phyloP scores from a whole-genome alignment of 73 alveolate genomes.

The Symbiodinium natans region DNA sequence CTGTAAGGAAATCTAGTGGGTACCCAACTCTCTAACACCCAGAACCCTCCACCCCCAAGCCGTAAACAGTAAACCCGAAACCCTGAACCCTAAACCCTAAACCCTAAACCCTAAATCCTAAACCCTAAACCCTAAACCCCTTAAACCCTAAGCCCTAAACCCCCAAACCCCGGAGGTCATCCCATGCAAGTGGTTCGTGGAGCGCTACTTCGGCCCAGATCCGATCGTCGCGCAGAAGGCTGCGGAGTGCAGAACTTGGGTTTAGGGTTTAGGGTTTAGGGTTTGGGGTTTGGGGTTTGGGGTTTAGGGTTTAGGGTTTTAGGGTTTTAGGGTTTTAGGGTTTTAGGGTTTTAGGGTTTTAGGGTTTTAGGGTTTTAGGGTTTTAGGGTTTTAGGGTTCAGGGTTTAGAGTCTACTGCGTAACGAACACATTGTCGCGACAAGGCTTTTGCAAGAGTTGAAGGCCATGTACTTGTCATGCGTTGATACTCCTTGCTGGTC shows the following conservation, averaged over 20 bases:
- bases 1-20: too few species aligned
- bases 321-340: not conserved
- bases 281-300: not conserved
- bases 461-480: too few species aligned
- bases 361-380: too few species aligned
- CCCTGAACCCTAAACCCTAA: not conserved
- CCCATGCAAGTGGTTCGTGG: conserved; percentile 84
- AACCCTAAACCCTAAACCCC: not conserved
- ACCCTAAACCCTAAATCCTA: not conserved
- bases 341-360: too few species aligned
- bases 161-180: not conserved
- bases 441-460: too few species aligned
- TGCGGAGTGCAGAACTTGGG: not conserved
- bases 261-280: not conserved
- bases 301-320: not conserved
- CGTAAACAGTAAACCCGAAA: too few species aligned
- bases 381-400: too few species aligned
- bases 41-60: not conserved
- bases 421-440: too few species aligned
- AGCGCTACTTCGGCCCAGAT: conserved; percentile 61
- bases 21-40: not conserved
- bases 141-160: not conserved
- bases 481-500: too few species aligned
- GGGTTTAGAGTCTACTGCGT: too few species aligned
- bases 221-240: conserved; percentile 86